Evolutionary conservation across 228 moss, liverwort and hornwort genomes (phyloP).

Genomic region (Sphagnum magellanicum): DNA sequence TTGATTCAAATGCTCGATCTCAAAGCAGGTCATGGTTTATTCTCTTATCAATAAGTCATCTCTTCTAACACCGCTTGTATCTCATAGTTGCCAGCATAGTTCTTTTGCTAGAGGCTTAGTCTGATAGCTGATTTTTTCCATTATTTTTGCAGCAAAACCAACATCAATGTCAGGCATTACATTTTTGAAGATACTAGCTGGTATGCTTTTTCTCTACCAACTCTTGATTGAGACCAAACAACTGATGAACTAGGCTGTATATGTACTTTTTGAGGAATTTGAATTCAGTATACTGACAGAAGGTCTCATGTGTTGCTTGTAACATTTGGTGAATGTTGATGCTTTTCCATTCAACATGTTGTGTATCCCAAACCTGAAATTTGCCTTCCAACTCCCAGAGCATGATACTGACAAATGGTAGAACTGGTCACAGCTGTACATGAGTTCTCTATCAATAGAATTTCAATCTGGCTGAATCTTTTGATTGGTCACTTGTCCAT

Average conservation of each 20-base stretch:
- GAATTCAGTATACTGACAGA: too few relatives aligned
- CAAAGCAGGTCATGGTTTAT: conserved; percentile 26
- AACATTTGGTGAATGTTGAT: too few relatives aligned
- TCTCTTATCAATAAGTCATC: not conserved
- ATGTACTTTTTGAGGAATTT: too few relatives aligned
- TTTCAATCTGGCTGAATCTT: too few relatives aligned
- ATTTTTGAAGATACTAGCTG: conserved; percentile 67
- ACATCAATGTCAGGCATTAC: conserved; percentile 50
- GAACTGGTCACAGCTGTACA: too few relatives aligned
- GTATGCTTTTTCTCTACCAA: conserved; percentile 4
- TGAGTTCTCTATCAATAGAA: too few relatives aligned
- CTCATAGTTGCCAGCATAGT: not conserved
- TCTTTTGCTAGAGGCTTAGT: not conserved
- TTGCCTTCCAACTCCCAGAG: too few relatives aligned
- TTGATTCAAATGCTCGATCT: conserved; percentile 92
- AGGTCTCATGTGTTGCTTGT: too few relatives aligned
- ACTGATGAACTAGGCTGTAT: too few relatives aligned
- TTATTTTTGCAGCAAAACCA: conserved; percentile 35
- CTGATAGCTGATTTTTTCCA: not conserved
- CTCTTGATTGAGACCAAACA: not conserved
- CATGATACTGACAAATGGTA: too few relatives aligned
- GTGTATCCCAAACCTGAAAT: too few relatives aligned
- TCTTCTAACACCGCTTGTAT: not conserved
- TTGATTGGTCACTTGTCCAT: not conserved
- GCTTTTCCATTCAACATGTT: not conserved